Evolutionary conservation across 2,329 filamentous ascomycete genomes (phyloP).

Genomic region (Beauveria asiatica): DNA sequence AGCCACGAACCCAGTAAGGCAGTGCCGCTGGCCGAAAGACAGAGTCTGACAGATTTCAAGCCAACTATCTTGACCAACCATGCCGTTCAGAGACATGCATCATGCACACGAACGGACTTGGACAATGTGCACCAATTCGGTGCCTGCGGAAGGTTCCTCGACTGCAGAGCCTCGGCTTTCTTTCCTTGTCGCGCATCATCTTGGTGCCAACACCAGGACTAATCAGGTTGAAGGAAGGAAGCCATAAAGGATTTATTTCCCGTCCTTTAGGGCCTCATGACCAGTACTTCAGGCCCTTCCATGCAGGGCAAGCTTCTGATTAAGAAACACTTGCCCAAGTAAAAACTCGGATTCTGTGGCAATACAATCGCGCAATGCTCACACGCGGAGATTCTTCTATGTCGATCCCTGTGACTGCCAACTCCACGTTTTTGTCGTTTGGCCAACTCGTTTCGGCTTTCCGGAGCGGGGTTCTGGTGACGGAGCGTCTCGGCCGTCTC

Average conservation of each 20-base stretch:
- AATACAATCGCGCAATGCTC: not conserved
- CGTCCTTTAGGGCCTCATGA: not conserved
- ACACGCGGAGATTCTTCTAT: no score
- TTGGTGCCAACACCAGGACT: not conserved
- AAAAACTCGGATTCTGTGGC: not conserved
- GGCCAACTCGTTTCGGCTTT: not conserved
- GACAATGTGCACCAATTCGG: not conserved
- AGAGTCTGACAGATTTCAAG: not conserved
- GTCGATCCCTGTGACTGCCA: not conserved
- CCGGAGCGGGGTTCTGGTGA: not conserved
- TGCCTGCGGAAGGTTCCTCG: not conserved
- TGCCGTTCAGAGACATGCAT: not conserved
- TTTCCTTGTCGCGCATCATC: not conserved
- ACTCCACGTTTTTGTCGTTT: not conserved
- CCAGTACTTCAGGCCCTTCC: not conserved
- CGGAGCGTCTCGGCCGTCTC: not conserved
- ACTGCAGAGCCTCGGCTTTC: not conserved
- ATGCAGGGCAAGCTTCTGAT: not conserved
- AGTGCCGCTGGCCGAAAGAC: not conserved
- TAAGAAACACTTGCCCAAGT: not conserved
- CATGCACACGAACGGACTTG: no score
- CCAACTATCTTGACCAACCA: not conserved
- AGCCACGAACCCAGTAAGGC: not conserved
- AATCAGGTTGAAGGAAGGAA: not conserved
- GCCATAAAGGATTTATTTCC: no score